These are phyloP conservation scores for Biscogniauxia sp. DNA, from an alignment of 2,329 filamentous ascomycete species.

Conservation along the genomic window DNA sequence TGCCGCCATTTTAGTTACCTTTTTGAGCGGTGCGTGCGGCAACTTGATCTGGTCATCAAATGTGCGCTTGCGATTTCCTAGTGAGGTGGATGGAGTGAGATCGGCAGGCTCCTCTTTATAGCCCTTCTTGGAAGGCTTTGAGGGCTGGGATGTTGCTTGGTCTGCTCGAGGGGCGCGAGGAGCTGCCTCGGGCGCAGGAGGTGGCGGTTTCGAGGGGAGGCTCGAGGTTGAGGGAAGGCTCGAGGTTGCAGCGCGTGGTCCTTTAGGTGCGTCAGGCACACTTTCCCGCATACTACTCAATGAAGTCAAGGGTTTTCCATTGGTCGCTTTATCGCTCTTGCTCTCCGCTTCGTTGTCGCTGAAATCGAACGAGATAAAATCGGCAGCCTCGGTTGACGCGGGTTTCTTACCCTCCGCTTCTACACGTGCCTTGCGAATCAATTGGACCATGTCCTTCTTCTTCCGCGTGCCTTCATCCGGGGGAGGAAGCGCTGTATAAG, in stretches of 20 bases:
- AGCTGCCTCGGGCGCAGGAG: background rate
- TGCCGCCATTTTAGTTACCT: conserved; percentile 45
- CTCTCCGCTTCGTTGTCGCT: conserved; percentile 51
- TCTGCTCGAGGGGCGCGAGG: conserved; percentile 1
- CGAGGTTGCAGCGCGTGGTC: conserved; percentile 24
- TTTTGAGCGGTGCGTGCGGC: conserved; percentile 53
- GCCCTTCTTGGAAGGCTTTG: conserved; percentile 10
- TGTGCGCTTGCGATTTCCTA: conserved; percentile 73
- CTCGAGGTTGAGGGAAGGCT: conserved; percentile 7
- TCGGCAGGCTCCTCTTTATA: conserved; percentile 24
- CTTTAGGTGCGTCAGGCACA: conserved; percentile 37
- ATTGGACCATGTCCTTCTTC: conserved; percentile 81
- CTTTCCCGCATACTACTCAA: conserved; percentile 13
- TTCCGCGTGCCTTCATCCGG: conserved; percentile 70
- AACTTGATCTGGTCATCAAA: conserved; percentile 65
- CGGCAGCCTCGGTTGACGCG: conserved; percentile 61
- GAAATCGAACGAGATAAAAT: conserved; percentile 87
- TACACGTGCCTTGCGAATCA: conserved; percentile 86
- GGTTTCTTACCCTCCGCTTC: conserved; percentile 49
- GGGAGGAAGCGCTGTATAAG: conserved; percentile 84
- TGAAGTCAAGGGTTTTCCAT: background rate
- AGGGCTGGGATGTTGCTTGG: conserved; percentile 2
- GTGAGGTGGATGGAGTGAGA: conserved; percentile 40
- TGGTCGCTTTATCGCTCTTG: conserved; percentile 19
- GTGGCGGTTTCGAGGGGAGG: conserved; percentile 17